Conservation (phyloP, 139 green algal genomes). For the Eudorina sp. region DNA sequence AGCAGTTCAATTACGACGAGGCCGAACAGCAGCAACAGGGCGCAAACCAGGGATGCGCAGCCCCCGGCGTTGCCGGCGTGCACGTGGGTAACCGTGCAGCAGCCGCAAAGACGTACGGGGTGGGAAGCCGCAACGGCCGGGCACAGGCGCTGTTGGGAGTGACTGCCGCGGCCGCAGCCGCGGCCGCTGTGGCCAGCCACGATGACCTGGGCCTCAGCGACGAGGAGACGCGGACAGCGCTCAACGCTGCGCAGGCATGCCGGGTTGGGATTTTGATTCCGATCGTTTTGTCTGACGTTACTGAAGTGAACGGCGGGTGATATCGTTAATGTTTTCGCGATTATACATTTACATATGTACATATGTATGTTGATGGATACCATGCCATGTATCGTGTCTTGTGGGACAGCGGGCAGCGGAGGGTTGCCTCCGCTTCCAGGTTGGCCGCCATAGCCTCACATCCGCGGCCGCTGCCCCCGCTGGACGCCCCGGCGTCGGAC, state of each 20-base stretch:
- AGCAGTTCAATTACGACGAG: neutral
- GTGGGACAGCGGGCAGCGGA: too few species aligned
- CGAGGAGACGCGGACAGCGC: neutral
- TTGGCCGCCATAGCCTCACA: too few species aligned
- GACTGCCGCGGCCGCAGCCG: constrained; percentile 7
- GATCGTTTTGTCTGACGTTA: too few species aligned
- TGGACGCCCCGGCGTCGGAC: too few species aligned
- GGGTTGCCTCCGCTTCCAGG: too few species aligned
- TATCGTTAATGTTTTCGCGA: too few species aligned
- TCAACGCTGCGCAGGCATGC: neutral
- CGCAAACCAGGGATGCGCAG: neutral
- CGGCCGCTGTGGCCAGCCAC: neutral
- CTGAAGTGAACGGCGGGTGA: too few species aligned
- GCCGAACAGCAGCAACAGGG: neutral
- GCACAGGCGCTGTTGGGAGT: constrained; percentile 9
- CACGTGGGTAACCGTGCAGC: neutral
- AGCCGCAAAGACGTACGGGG: neutral
- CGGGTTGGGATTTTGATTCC: too few species aligned
- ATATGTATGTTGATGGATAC: too few species aligned
- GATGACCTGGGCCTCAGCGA: neutral
- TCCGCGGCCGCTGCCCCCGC: too few species aligned
- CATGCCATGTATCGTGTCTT: too few species aligned
- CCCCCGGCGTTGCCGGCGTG: neutral
- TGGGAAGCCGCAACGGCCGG: neutral
- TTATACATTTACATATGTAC: too few species aligned